Base-by-base conservation (phyloP, 805 yeast species). In the Nematodospora valgi region DNA sequence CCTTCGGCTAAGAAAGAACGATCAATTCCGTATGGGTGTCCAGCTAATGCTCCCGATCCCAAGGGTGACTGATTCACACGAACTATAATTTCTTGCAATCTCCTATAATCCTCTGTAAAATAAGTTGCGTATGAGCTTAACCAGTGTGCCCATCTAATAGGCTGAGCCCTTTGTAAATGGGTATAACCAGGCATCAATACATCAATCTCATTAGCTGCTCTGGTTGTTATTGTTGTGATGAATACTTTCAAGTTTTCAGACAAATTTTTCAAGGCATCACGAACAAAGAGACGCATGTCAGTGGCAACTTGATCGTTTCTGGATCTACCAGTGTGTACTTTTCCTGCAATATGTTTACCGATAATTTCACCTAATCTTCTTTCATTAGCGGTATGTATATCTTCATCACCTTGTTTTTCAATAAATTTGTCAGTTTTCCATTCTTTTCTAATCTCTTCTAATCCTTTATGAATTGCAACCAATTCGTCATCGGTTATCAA, bases 71-170 rank as follows among this genome's bases (percentile, higher is more conserved):
- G 78, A 58, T 94, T 93, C 38, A 87, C 78, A 61, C 98, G 80
- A 38, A 68, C 81, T 45, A 82, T 74, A 36, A 93, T 72, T 63
- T 94, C 93, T 45, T 74, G 64, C 48, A 93, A 72, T 58, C 98
- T 78, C 58, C 85, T 78, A 64, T 83, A 80, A 58, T 93, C 99
- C 55, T 88, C 88, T 7, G 89, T 77, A 62, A 93, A 82, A 57
- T 89, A 93, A 2, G 98, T 91, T 24, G 96, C 97, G 54, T 93
- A 91, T 58, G 87, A 80, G 47, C 91, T 78, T 47, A 93, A 71
- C 96, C 97, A 91, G 59, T 93, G 99, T 1, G 97, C 73, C 99
- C 99, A 93, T 66, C 99, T 79, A 54, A 93, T 93, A n/a, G 99
- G 99, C 65, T 89, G 99, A 2, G 98, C 98, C 59, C 96, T 84